Evolutionary conservation across 2,329 filamentous ascomycete genomes (phyloP), one percentile per base, ranked within the genome.

Genomic region (Colletotrichum camelliae): DNA sequence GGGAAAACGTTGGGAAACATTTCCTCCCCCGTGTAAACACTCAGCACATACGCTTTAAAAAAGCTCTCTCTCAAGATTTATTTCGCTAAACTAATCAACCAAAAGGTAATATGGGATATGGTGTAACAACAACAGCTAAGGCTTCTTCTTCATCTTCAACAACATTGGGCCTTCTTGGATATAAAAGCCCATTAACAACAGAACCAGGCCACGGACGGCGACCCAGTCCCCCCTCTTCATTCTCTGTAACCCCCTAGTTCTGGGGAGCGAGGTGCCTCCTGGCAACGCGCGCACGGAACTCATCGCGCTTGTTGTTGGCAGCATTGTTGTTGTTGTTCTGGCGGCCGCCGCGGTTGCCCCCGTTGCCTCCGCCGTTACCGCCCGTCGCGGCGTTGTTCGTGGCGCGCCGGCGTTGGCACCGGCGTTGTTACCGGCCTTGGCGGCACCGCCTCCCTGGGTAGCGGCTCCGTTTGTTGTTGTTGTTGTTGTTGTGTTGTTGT

Each of bases 401-500:
- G 24, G 33, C 55, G 18, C 39, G n/a, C 31, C n/a, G 18, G 16
- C n/a, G n/a, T 62, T 64, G 60, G 33, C 60, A 7, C 24, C 55
- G 43, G 31, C 31, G 21, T 66, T 66, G 0, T 48, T 57, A 18
- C 60, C 78, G 29, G 61, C 74, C 10, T 79, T 77, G 4, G 60
- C 73, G 21, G 74, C 77, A n/a, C 78, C 79, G 27, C 61, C 61
- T 10, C 29, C 58, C 31, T 61, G 43, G 10, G 43, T 61, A 7
- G 58, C 52, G 31, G 21, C 48, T 16, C 48, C 66, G 18, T 21
- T 21, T n/a, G n/a, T n/a, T n/a, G n/a, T n/a, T n/a, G n/a, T n/a
- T n/a, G n/a, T n/a, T n/a, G n/a, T n/a, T n/a, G n/a, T n/a, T n/a
- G n/a, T n/a, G 43, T 21, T 37, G 61, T 43, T 64, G 35, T n/a